phyloP scores from a whole-genome alignment of 176 grass and related monocot genomes.

The Carex littledalei region DNA sequence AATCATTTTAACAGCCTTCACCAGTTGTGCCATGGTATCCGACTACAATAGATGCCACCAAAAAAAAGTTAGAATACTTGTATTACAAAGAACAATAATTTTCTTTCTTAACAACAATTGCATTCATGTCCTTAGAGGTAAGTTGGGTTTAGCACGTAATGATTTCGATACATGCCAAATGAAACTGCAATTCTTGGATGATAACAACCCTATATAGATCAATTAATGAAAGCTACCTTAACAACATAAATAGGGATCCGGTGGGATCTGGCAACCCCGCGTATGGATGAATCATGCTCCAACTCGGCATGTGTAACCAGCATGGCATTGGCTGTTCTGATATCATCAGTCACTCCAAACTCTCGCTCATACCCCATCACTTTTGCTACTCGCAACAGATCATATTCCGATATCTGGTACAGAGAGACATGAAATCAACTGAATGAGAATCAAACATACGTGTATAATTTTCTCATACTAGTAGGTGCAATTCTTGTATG shows the following conservation, averaged over 20 bases:
- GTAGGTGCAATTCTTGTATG: not conserved
- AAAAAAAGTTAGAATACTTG: not conserved
- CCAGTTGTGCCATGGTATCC: conserved; percentile 90
- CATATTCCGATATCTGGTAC: conserved; percentile 74
- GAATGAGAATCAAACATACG: not conserved
- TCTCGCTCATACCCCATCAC: conserved; percentile 86
- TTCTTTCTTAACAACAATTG: not conserved
- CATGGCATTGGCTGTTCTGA: conserved; percentile 68
- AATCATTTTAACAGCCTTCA: conserved; percentile 98
- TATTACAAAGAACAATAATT: not conserved
- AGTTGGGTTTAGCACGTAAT: not conserved
- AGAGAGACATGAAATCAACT: conserved; percentile 11
- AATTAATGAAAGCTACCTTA: conserved; percentile 49
- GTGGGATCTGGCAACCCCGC: conserved; percentile 68
- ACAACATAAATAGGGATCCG: conserved; percentile 82
- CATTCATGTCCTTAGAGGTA: conserved; percentile 2
- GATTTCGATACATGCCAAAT: not conserved
- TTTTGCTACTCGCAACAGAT: conserved; percentile 82
- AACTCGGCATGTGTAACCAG: conserved; percentile 84
- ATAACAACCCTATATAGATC: conserved; percentile 23
- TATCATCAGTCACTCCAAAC: conserved; percentile 84
- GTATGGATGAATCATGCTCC: conserved; percentile 85
- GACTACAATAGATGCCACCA: conserved; percentile 31
- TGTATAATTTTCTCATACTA: not conserved
- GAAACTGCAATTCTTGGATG: not conserved